Evolutionary conservation across 2,329 filamentous ascomycete genomes (phyloP), one percentile per base, ranked within the genome.

Genomic region (Ceratocystis albifundus): DNA sequence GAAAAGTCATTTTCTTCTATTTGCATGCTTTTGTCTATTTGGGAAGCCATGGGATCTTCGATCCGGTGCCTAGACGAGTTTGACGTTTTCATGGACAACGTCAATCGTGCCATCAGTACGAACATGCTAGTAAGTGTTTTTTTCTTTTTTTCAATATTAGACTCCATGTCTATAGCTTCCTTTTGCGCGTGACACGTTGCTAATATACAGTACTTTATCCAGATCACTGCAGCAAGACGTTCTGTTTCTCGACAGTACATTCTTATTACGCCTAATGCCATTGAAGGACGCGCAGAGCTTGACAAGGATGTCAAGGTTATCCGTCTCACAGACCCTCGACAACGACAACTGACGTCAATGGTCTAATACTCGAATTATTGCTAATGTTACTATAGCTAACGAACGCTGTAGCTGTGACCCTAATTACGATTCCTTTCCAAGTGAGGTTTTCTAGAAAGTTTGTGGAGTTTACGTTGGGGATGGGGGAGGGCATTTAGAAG

Each of bases 1-100:
- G 94, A 99, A 74, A 99, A 99, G 75, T 97, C 93, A 0, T 99
- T 97, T 75, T 95, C 92, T 2, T 96, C 93, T 3, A 95, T 97
- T 68, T 99, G 94, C 76, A 82, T 99, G 71, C 79, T 99, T 65
- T 81, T 99, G 41, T 85, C 91, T 1, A 87, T 99, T 20, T 99
- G 94, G 94, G 94, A 99, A 74, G 93, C 94, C 36, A 99, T 99
- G 88, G 93, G 94, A 10, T 95, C 91, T 20, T 93, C 92, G 0
- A 88, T 99, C 68, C 85, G 94, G 65, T 99, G 94, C 73, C 80
- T 99, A 65, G 94, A 99, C 76, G 94, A 99, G 76, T 99, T 97
- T 73, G 94, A 99, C 74, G 94, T 99, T 41, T 99, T 96, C 80
- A 99, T 99, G 94, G 94, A 99, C 76, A 90, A 88, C 71, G 90